These are phyloP conservation scores for Afroboletus lepidellus DNA, from an alignment of 1,284 basidiomycete genomes.

Conservation along the genomic window DNA sequence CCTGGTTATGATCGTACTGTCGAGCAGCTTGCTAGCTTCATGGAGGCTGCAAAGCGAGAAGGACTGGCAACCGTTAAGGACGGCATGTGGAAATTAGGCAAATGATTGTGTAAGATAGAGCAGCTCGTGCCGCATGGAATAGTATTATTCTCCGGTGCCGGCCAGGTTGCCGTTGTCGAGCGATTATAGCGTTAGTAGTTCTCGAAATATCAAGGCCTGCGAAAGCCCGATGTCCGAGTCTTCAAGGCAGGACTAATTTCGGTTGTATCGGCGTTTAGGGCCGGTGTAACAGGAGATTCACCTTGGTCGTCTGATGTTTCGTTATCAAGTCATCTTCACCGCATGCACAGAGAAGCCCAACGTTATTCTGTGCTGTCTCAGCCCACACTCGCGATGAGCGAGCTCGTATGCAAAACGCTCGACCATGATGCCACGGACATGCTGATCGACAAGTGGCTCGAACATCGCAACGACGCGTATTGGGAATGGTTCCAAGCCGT, in stretches of 20 bases:
- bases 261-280: constrained; percentile 28
- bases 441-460: constrained; percentile 78
- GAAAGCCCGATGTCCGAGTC: no score
- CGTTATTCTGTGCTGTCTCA: constrained; percentile 65
- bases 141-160: not conserved
- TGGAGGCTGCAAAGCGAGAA: constrained; percentile 77
- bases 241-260: constrained; percentile 5
- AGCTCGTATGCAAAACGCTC: constrained; percentile 71
- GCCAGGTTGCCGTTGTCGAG: not conserved
- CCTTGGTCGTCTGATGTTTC: not conserved
- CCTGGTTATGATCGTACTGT: constrained; percentile 74
- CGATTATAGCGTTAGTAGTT: not conserved
- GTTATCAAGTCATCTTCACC: constrained; percentile 17
- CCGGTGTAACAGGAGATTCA: constrained; percentile 15
- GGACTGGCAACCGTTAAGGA: constrained; percentile 70
- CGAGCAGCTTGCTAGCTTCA: constrained; percentile 73
- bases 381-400: constrained; percentile 65
- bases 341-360: constrained; percentile 32
- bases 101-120: constrained; percentile 13
- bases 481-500: constrained; percentile 71
- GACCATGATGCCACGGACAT: constrained; percentile 71
- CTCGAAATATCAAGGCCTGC: no score
- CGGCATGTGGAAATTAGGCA: constrained; percentile 70
- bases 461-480: constrained; percentile 70
- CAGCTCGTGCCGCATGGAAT: not conserved